Evolutionary conservation across 164 flowering plant genomes (phyloP).

Genomic region (Malania oleifera): DNA sequence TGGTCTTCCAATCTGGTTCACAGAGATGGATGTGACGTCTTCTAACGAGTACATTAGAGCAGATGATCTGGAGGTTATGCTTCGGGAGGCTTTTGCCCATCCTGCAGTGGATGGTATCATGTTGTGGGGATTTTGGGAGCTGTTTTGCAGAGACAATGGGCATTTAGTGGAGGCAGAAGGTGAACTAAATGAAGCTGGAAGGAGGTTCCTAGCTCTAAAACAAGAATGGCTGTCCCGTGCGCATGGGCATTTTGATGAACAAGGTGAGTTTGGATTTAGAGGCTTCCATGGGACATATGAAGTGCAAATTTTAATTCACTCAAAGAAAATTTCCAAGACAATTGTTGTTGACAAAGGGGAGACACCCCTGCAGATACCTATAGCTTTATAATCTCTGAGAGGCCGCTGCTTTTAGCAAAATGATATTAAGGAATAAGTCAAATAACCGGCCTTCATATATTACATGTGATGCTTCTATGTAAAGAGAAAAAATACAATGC

Average conservation of each 20-base stretch:
- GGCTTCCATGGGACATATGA: constrained; percentile 76
- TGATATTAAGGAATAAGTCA: too few species aligned
- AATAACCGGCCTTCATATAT: neutral
- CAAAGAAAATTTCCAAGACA: constrained; percentile 43
- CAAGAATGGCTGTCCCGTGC: constrained; percentile 71
- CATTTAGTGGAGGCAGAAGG: constrained; percentile 93
- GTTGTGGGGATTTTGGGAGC: constrained; percentile 99
- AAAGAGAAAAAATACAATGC: neutral
- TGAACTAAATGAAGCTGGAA: constrained; percentile 74
- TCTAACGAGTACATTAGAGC: constrained; percentile 75
- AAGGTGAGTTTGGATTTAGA: constrained; percentile 61
- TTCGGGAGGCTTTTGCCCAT: constrained; percentile 82
- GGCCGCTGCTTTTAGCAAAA: neutral
- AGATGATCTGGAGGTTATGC: constrained; percentile 93
- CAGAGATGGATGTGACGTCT: constrained; percentile 87
- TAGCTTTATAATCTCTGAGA: constrained; percentile 28
- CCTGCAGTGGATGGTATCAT: constrained; percentile 86
- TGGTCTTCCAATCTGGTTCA: constrained; percentile 95
- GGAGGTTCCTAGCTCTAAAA: constrained; percentile 52
- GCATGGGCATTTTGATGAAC: constrained; percentile 53
- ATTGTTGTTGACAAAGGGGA: constrained; percentile 72
- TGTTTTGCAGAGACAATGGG: constrained; percentile 69
- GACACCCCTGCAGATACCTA: constrained; percentile 44
- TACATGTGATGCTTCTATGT: neutral
- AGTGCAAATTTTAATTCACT: constrained; percentile 30